phyloP scores from a whole-genome alignment of 2,329 filamentous ascomycete species.

The Aspergillus awamori region DNA sequence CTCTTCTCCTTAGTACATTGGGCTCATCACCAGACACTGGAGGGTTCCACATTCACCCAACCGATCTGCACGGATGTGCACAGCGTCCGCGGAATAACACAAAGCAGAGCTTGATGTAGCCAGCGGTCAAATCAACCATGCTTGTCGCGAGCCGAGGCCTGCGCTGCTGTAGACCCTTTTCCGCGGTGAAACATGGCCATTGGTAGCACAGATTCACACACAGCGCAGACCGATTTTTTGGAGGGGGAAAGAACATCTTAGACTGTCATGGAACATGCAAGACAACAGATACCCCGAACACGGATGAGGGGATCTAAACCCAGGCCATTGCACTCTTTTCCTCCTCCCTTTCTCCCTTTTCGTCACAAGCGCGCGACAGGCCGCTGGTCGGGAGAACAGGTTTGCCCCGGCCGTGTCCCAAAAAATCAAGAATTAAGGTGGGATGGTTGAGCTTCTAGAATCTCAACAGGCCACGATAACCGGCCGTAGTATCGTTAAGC shows the following conservation, averaged over 20 bases:
- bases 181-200: conserved; percentile 6
- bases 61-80: not conserved
- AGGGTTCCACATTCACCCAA: not conserved
- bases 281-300: not conserved
- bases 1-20: not conserved
- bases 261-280: not conserved
- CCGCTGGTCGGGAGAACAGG: not conserved
- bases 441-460: conserved; percentile 8
- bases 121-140: not conserved
- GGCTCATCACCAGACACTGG: not conserved
- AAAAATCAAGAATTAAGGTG: conserved; percentile 5
- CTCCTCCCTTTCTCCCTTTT: not conserved
- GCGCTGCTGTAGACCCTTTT: not conserved
- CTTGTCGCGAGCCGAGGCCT: not conserved
- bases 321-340: not conserved
- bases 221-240: conserved; percentile 1
- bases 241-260: not conserved
- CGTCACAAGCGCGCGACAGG: not conserved
- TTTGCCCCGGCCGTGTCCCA: not conserved
- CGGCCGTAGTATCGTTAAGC: not conserved
- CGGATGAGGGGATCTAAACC: not conserved
- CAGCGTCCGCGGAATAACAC: not conserved
- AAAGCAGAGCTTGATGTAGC: not conserved
- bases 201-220: not conserved
- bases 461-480: not conserved